These are phyloP conservation scores for Fomitopsis palustris DNA, from an alignment of 1,284 basidiomycete species.

Conservation along the genomic window DNA sequence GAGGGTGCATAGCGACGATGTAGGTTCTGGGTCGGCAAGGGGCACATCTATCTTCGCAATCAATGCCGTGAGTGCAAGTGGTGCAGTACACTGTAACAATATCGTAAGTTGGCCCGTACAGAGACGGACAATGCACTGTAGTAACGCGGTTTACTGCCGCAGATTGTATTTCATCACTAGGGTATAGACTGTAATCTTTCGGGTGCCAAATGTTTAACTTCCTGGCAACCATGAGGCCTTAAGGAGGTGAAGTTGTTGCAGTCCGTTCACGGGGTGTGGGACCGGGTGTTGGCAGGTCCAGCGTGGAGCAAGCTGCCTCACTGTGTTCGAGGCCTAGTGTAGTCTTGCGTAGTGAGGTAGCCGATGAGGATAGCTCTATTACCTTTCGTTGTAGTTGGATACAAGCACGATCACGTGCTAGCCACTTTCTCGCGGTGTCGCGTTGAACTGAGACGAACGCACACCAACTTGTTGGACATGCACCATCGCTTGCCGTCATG, in stretches of 20 bases:
- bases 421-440: not conserved
- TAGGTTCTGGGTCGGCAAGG: not conserved
- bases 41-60: not conserved
- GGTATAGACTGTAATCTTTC: not conserved
- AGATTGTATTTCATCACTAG: not conserved
- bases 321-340: no score
- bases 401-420: not conserved
- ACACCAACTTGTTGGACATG: not conserved
- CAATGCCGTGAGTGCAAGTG: not conserved
- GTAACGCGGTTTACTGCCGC: not conserved
- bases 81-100: not conserved
- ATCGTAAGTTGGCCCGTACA: not conserved
- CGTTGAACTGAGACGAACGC: not conserved
- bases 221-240: no score
- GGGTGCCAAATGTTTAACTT: not conserved
- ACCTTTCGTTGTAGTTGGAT: no score
- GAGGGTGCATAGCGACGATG: slow-evolving; percentile 34
- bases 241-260: no score
- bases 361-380: no score
- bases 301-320: no score
- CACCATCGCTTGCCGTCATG: slow-evolving; percentile 22
- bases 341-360: no score
- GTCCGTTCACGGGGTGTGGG: no score
- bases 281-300: no score
- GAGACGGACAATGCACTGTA: not conserved